Evolutionary conservation across 306 rosid species (phyloP).

Genomic region (Trichosanthes truncata): DNA sequence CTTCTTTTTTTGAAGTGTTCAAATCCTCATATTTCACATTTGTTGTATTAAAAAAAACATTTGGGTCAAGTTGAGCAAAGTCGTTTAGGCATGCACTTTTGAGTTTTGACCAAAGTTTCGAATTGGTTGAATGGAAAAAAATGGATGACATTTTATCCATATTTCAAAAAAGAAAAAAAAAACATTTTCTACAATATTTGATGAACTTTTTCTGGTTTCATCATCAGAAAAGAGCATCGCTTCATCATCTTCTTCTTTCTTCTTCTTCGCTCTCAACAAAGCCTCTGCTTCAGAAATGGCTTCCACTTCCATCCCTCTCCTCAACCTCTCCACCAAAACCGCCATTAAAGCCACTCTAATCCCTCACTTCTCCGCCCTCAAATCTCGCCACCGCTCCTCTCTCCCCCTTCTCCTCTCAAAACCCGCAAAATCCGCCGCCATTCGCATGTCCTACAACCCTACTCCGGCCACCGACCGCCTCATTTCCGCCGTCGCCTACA

Average conservation of each 20-base stretch:
- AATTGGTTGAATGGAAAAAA: no score
- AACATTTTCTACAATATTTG: no score
- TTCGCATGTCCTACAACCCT: slow-evolving; percentile 45
- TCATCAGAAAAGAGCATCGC: not conserved
- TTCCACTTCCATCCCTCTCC: slow-evolving; percentile 27
- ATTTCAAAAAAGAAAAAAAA: no score
- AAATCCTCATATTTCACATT: no score
- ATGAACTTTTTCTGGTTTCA: no score
- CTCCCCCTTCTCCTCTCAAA: not conserved
- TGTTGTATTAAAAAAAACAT: no score
- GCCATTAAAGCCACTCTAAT: slow-evolving; percentile 10
- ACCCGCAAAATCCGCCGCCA: slow-evolving; percentile 9
- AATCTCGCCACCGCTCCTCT: slow-evolving; percentile 1
- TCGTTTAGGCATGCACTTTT: no score
- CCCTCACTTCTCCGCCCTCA: not conserved
- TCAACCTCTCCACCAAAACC: slow-evolving; percentile 17
- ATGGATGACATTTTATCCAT: no score
- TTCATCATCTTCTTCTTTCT: not conserved
- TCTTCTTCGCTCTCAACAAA: not conserved
- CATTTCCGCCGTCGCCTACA: slow-evolving; percentile 69
- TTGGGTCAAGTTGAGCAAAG: no score
- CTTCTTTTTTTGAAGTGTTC: no score
- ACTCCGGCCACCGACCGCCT: slow-evolving; percentile 58
- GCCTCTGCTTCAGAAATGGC: slow-evolving; percentile 25
- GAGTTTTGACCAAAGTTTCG: no score